Evolutionary conservation across 192 early-diverging fungal species (phyloP).

Genomic region (Entomortierella parvispora): DNA sequence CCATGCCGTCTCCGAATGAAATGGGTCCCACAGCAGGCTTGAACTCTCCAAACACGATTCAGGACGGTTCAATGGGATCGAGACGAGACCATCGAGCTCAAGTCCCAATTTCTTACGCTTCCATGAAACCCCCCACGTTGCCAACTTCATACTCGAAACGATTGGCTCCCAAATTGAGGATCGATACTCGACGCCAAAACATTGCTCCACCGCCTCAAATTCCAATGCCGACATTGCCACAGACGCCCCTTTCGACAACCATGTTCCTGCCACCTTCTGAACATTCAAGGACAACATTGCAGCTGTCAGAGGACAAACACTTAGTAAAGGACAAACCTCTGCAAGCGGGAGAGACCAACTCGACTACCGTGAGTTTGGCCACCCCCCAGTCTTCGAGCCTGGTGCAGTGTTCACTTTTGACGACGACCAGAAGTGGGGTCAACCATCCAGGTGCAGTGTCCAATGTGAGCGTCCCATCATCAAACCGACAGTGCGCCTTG

Average conservation of each 20-base stretch:
- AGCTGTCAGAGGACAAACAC: too few relatives aligned
- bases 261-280: not conserved
- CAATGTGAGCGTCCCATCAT: not conserved
- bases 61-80: too few relatives aligned
- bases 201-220: not conserved
- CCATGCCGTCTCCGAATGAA: slow-evolving; percentile 26
- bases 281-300: too few relatives aligned
- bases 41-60: too few relatives aligned
- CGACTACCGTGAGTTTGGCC: not conserved
- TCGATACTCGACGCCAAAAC: too few relatives aligned
- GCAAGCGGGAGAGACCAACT: too few relatives aligned
- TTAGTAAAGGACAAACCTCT: too few relatives aligned
- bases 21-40: not conserved
- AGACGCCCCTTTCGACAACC: not conserved
- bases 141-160: too few relatives aligned
- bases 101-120: too few relatives aligned
- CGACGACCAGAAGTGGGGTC: not conserved
- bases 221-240: not conserved
- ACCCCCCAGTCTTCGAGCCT: not conserved
- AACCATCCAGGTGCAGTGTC: not conserved
- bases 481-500: not conserved
- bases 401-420: not conserved
- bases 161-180: too few relatives aligned
- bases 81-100: too few relatives aligned
- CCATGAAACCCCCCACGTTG: too few relatives aligned